Evolutionary conservation across 768 basidiomycete genomes (phyloP).

Genomic region (Lanmaoa pseudosensibilis): DNA sequence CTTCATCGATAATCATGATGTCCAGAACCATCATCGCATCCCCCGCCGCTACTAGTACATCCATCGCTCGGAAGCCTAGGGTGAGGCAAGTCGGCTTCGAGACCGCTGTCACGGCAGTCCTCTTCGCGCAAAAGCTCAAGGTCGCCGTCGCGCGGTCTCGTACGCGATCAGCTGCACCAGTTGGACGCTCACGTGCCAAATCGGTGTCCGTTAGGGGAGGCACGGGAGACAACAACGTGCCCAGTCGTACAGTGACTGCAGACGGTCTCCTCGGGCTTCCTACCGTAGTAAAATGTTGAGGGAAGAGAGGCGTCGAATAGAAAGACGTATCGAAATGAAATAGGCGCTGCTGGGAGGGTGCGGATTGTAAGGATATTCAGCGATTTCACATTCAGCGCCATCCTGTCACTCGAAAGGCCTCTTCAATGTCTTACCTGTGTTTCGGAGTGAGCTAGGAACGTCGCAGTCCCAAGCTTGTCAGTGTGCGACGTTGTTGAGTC

Average conservation of each 20-base stretch:
- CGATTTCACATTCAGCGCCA: not conserved
- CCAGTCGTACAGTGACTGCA: no score
- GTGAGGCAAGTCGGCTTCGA: constrained; percentile 21
- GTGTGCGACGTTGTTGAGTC: not conserved
- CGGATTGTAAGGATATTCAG: not conserved
- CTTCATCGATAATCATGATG: not conserved
- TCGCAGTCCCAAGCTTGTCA: not conserved
- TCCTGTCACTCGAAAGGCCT: not conserved
- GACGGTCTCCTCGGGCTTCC: not conserved
- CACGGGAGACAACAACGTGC: not conserved
- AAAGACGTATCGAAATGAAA: not conserved
- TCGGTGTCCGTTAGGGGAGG: constrained; percentile 1
- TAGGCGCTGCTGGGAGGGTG: not conserved
- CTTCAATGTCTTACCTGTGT: not conserved
- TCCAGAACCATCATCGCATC: constrained; percentile 2
- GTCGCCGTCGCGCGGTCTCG: constrained; percentile 14
- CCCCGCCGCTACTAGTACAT: not conserved
- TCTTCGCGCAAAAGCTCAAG: constrained; percentile 27
- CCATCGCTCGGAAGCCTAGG: not conserved
- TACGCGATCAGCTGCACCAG: not conserved
- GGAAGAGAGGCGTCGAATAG: not conserved
- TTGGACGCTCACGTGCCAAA: constrained; percentile 6
- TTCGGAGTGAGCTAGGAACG: not conserved
- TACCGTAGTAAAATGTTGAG: not conserved
- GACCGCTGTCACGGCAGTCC: constrained; percentile 22